These are phyloP conservation scores for Fusarium haematococcum DNA, from an alignment of 2,329 filamentous ascomycete genomes.

Conservation along the genomic window DNA sequence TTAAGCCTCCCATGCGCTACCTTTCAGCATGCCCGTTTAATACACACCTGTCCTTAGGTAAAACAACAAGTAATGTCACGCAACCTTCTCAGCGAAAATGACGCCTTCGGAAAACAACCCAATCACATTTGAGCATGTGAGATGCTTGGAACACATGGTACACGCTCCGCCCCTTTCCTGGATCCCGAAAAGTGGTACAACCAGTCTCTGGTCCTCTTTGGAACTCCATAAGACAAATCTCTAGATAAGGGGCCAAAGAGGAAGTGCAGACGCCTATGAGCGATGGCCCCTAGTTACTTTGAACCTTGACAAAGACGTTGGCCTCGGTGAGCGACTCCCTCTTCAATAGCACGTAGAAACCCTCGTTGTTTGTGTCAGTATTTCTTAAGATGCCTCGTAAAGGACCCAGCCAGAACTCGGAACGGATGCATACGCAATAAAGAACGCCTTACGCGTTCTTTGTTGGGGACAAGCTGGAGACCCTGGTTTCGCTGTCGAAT, in stretches of 20 bases:
- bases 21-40: background rate
- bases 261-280: background rate
- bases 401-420: no score
- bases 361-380: no score
- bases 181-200: background rate
- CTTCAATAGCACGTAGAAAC: no score
- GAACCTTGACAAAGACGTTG: background rate
- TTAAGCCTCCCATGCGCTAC: background rate
- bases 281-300: background rate
- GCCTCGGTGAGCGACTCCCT: no score
- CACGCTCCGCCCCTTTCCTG: background rate
- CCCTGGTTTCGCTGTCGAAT: background rate
- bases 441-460: background rate
- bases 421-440: background rate
- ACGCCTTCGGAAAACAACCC: background rate
- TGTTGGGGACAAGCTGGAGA: background rate
- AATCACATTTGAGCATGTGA: background rate
- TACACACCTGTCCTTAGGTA: background rate
- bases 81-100: background rate
- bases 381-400: no score
- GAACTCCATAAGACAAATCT: background rate
- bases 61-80: background rate
- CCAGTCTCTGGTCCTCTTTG: background rate
- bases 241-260: background rate
- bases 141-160: background rate